Base-by-base conservation (phyloP, 192 early-diverging fungal genomes). In the Umbelopsis ramanniana region DNA sequence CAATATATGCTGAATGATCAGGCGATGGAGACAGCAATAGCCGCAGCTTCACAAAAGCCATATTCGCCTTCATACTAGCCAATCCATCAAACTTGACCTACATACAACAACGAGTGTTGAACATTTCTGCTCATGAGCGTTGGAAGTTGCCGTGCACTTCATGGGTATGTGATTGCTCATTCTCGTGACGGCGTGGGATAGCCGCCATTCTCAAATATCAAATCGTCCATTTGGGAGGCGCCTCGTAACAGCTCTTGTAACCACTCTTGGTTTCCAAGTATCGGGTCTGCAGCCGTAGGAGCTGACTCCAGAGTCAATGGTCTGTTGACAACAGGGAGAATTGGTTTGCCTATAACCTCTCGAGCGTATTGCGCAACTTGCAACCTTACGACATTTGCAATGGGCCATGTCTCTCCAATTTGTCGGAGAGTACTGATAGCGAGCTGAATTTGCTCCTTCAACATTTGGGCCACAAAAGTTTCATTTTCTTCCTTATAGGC, bases 311-410 rank as follows among this genome's bases (percentile, higher is more conserved):
- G 53, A 24, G 11, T 12, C 53, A 54, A 9, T 3, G 53, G 12
- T 22, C 53, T 22, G 23, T 54, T 54, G 7, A 24, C 11, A 9
- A 24, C 11, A 9, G 23, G 23, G 22, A 26, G 24, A 2, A 54
- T 3, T 26, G 53, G 26, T 12, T 22, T 26, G 0, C 53, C 23
- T 22, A 54, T 54, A 19, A 54, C 53, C 53, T 54, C 53, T 22
- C 53, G 53, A 6, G 53, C 53, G 26, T 54, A 54, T 54, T 54
- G 53, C 14, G 53, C 53, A 22, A 54, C 26, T 24, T 54, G 53
- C 9, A 23, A 12, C 10, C 53, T 54, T 54, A 54, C 53, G 53
- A 54, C 53, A 54, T 7, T 14, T 26, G 53, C 53, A 26, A 54
- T 54, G 2, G 53, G 53, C 53, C 53, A 54, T 0, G 26, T 54